Evolutionary conservation across 2,329 filamentous ascomycete species (phyloP).

Genomic region (Alternaria longipes): DNA sequence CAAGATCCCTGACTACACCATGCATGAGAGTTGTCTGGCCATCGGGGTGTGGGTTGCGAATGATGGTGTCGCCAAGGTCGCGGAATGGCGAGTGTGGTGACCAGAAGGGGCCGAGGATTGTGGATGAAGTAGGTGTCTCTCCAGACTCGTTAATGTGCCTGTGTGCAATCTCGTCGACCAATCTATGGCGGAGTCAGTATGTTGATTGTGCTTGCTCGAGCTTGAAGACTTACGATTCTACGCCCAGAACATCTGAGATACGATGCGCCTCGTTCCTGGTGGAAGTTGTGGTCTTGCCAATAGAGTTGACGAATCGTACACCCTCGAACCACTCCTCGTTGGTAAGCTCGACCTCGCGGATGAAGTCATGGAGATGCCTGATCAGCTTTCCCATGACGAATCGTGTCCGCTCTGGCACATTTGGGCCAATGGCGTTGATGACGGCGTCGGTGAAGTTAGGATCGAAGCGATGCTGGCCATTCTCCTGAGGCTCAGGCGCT

Average conservation of each 20-base stretch:
- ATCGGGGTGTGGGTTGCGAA: constrained; percentile 66
- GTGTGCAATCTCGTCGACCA: constrained; percentile 74
- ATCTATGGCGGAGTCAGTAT: constrained; percentile 49
- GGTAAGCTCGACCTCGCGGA: constrained; percentile 78
- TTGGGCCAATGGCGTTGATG: constrained; percentile 76
- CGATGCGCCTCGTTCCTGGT: constrained; percentile 79
- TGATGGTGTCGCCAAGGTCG: constrained; percentile 70
- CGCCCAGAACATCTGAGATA: constrained; percentile 75
- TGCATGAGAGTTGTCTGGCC: constrained; percentile 73
- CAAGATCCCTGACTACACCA: constrained; percentile 71
- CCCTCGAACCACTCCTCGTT: constrained; percentile 80
- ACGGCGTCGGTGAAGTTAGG: constrained; percentile 79
- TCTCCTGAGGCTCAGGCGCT: constrained; percentile 33
- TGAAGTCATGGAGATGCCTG: constrained; percentile 79
- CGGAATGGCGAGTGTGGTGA: constrained; percentile 78
- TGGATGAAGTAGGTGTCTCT: constrained; percentile 73
- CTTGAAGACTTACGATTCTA: constrained; percentile 68
- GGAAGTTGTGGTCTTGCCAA: constrained; percentile 73
- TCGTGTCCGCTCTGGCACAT: constrained; percentile 70
- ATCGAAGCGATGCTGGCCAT: constrained; percentile 65
- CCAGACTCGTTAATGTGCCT: constrained; percentile 69
- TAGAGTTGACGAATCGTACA: constrained; percentile 77
- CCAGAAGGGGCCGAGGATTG: constrained; percentile 83
- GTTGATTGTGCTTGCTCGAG: accelerated
- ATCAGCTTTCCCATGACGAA: constrained; percentile 71